Percentiles rank a stretch among this genome's conserved stretches.
Conservation (phyloP, 768 basidiomycete genomes). For the Tulasnella sp. region DNA sequence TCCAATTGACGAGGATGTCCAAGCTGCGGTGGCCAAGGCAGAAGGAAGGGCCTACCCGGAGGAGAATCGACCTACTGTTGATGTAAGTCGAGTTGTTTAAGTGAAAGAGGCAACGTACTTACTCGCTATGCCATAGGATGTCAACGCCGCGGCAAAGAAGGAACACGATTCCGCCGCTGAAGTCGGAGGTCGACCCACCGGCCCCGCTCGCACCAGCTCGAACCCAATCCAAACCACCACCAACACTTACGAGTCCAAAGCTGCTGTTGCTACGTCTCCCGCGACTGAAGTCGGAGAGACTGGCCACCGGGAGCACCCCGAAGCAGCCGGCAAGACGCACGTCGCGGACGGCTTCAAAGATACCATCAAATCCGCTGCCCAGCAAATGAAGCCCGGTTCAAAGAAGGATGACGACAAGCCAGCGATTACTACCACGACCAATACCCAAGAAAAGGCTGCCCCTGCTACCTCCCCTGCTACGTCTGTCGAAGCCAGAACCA, state of each 20-base stretch:
- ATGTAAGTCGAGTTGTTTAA: not conserved
- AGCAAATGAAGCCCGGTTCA: not conserved
- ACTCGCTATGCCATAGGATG: not conserved
- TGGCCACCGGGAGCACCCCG: not conserved
- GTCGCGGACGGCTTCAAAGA: not conserved
- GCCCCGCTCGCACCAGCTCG: not conserved
- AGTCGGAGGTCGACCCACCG: not conserved
- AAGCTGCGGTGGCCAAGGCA: not conserved
- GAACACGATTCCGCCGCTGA: not conserved
- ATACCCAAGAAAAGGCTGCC: constrained; percentile 4
- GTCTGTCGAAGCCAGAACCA: not conserved
- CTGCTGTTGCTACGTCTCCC: not conserved
- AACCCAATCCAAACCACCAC: not conserved
- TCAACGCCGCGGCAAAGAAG: constrained; percentile 7
- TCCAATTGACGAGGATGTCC: not conserved
- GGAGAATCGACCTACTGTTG: not conserved
- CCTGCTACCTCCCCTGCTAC: constrained; percentile 11
- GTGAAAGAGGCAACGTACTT: not conserved
- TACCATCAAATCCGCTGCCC: not conserved
- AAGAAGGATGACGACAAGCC: not conserved
- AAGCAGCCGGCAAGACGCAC: not conserved
- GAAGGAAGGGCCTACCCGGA: not conserved
- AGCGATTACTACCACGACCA: not conserved
- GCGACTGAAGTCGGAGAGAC: constrained; percentile 1
- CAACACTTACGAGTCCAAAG: not conserved